phyloP scores from a whole-genome alignment of 495 filamentous ascomycete species.

The Talaromyces trachyspermus region DNA sequence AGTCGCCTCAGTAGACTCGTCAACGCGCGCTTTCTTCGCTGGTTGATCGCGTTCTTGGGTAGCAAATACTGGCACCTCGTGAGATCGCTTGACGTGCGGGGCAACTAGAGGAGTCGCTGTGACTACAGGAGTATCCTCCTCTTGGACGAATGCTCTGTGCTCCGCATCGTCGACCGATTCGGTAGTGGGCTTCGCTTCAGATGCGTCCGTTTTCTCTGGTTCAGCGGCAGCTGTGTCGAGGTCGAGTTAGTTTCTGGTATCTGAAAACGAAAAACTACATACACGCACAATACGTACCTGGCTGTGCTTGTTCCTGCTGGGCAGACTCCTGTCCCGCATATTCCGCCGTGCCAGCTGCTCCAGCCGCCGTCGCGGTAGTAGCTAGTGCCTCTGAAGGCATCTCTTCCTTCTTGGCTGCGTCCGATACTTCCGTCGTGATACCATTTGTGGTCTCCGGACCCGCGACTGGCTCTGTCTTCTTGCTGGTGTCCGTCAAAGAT shows the following conservation, averaged over 20 bases:
- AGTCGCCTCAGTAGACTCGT: slow-evolving; percentile 8
- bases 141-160: too few species aligned
- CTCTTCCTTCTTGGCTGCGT: slow-evolving; percentile 1
- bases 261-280: too few species aligned
- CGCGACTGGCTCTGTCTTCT: slow-evolving; percentile 23
- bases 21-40: slow-evolving; percentile 20
- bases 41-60: slow-evolving; percentile 20
- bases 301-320: slow-evolving; percentile 14
- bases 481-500: slow-evolving; percentile 15
- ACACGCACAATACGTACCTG: slow-evolving; percentile 6
- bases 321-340: slow-evolving; percentile 7
- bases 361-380: slow-evolving; percentile 15
- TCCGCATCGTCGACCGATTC: too few species aligned
- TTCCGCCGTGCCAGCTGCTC: slow-evolving; percentile 17
- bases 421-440: slow-evolving; percentile 13
- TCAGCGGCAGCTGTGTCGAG: slow-evolving; percentile 13
- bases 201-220: slow-evolving; percentile 26
- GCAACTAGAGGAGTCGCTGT: slow-evolving; percentile 10
- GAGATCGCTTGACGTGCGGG: slow-evolving; percentile 19
- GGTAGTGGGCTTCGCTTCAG: slow-evolving; percentile 10
- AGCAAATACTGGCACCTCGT: slow-evolving; percentile 15
- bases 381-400: neutral
- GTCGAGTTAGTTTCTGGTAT: slow-evolving; percentile 6
- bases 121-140: too few species aligned
- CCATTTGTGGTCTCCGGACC: slow-evolving; percentile 16